These are phyloP conservation scores for Triglochin maritima DNA, from an alignment of 106 monocot genomes.

Conservation along the genomic window DNA sequence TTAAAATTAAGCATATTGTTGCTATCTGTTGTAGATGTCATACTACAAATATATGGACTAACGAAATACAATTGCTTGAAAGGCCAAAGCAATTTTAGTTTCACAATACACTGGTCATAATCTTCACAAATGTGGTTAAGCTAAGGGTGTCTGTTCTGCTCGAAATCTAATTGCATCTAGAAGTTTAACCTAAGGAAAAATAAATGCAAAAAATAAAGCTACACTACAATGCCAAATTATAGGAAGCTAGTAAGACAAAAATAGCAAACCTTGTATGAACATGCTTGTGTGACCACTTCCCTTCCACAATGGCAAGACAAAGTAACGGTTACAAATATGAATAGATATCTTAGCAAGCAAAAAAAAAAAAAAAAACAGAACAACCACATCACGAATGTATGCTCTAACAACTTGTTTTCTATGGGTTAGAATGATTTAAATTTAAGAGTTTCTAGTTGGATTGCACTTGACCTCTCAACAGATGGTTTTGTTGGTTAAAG, in stretches of 20 bases:
- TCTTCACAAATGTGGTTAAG: background rate
- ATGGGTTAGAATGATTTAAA: no score
- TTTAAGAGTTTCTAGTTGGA: no score
- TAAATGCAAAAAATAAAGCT: background rate
- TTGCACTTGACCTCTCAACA: no score
- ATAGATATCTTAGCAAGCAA: background rate
- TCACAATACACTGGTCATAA: background rate
- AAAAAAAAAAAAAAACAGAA: slow-evolving; percentile 3
- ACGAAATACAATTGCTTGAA: background rate
- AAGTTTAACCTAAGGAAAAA: background rate
- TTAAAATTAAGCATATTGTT: no score
- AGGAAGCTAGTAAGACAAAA: background rate
- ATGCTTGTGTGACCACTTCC: slow-evolving; percentile 82
- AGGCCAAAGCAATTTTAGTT: no score
- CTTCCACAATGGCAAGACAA: slow-evolving; percentile 87
- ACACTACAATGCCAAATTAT: background rate
- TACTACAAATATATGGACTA: background rate
- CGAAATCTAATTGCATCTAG: no score
- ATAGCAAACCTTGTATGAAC: slow-evolving; percentile 78
- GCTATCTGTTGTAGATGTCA: background rate
- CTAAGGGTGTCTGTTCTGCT: no score
- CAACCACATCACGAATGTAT: no score
- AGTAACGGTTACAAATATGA: slow-evolving; percentile 53
- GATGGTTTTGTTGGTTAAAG: no score
- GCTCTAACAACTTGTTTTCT: no score